Evolutionary conservation across 2,329 filamentous ascomycete genomes (phyloP), one percentile per base, ranked within the genome.

Genomic region (Hypoxylon sp.): DNA sequence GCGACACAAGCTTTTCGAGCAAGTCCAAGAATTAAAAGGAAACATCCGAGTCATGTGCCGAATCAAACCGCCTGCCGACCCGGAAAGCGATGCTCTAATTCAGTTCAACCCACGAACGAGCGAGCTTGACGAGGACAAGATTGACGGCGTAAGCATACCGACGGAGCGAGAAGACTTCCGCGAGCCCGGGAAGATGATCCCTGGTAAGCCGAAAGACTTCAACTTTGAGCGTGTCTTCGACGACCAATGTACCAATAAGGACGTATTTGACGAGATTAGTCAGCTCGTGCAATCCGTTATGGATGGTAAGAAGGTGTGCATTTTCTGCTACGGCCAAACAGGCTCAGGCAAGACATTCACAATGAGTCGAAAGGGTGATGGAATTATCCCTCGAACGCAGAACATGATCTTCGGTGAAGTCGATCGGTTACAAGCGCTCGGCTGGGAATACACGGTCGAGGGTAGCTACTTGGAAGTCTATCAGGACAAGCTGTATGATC

Each of bases 41-140:
- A 99, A 99, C 75, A 99, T 99, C 73, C 91, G 95, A 19, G 95
- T 99, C 69, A 99, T 99, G 87, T 98, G 94, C 74, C 89, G 95
- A 75, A 94, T 98, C 26, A 90, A 96, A 41, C 95, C 95, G 1
- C 82, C 90, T 0, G 81, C 91, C 20, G 82, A 82, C 22, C 70
- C 77, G 0, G 77, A 80, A 0, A 89, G 91, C 59, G 88, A 89
- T 6, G 84, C 88, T 22, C 82, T 87, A 11, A 93, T 94, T 2
- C 86, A 87, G 52, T 91, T 98, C 67, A 83, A 86, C 1, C 97
- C 92, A 69, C 93, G 94, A 0, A 82, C 59, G 19, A 75, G 72
- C 63, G 74, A 76, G 4, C 68, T 75, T 13, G 90, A 98, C 34
- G 86, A 91, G 15, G 92, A 92, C 62, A 95, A 97, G 24, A 91